Percentiles rank a stretch among this genome's conserved stretches.
Evolutionary conservation across 306 rosid species (phyloP).

Genomic region (Trifolium subterraneum): DNA sequence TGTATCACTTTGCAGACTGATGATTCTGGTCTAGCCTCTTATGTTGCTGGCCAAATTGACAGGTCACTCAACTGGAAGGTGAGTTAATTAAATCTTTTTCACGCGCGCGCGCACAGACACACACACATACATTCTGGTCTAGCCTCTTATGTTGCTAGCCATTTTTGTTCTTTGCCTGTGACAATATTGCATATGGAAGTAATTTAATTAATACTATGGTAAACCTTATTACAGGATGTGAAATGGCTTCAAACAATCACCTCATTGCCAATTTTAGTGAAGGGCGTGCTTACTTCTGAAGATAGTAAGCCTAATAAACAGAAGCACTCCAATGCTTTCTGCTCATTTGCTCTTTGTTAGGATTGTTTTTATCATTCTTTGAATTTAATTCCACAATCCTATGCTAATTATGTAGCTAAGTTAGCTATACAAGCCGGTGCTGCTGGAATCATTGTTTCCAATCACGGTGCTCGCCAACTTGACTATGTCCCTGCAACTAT

Average conservation of each 20-base stretch:
- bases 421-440: constrained; percentile 76
- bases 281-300: constrained; percentile 91
- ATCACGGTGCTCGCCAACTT: constrained; percentile 99
- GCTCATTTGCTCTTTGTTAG: constrained; percentile 24
- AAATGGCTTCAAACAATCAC: constrained; percentile 98
- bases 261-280: constrained; percentile 79
- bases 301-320: constrained; percentile 61
- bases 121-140: too few relatives aligned
- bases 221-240: constrained; percentile 68
- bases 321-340: not conserved
- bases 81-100: not conserved
- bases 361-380: constrained; percentile 10
- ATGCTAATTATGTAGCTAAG: constrained; percentile 62
- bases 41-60: constrained; percentile 73
- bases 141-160: too few relatives aligned
- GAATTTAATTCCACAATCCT: not conserved
- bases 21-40: constrained; percentile 83
- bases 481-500: constrained; percentile 97
- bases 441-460: constrained; percentile 89
- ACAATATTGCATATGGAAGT: constrained; percentile 26
- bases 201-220: constrained; percentile 19
- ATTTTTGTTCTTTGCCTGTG: not conserved
- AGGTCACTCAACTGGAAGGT: constrained; percentile 93
- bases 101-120: too few relatives aligned
- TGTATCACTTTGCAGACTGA: constrained; percentile 54